Evolutionary conservation across 495 filamentous ascomycete genomes (phyloP), one percentile per base, ranked within the genome.

Genomic region (Pyrenula massariospora): DNA sequence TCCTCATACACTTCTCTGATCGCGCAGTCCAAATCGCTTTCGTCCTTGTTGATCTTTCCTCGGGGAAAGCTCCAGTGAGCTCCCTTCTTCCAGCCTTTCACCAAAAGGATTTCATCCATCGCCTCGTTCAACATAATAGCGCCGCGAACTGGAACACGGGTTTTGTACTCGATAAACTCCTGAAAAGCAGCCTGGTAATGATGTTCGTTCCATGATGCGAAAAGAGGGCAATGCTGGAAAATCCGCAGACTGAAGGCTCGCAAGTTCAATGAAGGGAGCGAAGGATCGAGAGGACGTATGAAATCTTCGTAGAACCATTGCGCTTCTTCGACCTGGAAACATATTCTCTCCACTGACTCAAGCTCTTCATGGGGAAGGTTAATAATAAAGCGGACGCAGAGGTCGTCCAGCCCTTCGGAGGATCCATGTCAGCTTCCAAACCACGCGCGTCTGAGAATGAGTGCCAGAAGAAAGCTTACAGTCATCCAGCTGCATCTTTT

Each of bases 251-350:
- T 88, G 69, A 98, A 98, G 24, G 74, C 80, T 51, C 87, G 83
- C 10, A 97, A 79, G 36, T 83, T 83, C 69, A 97, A 82, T 1
- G 86, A 89, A 5, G 94, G 94, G 2, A 97, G 73, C 25, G 77
- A 76, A 10, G 90, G 89, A 65, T 96, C 89, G 55, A 91, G 74
- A 25, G 90, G 91, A 36, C 94, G 87, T 69, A 98, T 88, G 66
- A 97, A 98, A 70, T 98, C 93, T 71, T 97, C 94, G 83, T 96
- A 98, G 70, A 91, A 97, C 93, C 93, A 98, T 86, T 98, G 93
- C 65, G 93, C 93, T 66, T 96, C 94, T 70, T 98, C 93, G 56
- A 98, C 86, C 73, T 96, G 91, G 69, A 98, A 98, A 70, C 91
- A 96, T 65, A 97, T 90, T 60, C 93, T 88, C 64, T 91, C 89